A percentile compares a stretch with the other conserved stretches of the same genome.
phyloP scores from a whole-genome alignment of 352 stramenopile genomes.

The Pythium aristosporum region DNA sequence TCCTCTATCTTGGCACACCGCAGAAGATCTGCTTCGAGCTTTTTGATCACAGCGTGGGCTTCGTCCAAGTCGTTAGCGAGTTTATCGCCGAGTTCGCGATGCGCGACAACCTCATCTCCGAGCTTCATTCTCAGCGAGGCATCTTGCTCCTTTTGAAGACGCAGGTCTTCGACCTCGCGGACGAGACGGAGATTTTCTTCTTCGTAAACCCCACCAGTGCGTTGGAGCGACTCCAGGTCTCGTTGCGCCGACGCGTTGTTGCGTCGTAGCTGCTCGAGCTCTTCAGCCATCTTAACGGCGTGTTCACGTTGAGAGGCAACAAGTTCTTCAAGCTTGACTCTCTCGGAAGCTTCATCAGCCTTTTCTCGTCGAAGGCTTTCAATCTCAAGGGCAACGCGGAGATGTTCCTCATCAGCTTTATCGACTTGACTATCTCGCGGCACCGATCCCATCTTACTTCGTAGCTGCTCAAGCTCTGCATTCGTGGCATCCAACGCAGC shows the following conservation, averaged over 20 bases:
- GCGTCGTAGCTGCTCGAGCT: background rate
- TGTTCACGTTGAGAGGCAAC: too few species aligned
- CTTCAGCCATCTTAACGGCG: background rate
- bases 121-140: constrained; percentile 16
- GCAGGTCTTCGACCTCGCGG: constrained; percentile 5
- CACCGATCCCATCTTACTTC: background rate
- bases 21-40: constrained; percentile 18
- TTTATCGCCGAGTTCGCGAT: constrained; percentile 9
- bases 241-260: background rate
- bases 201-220: background rate
- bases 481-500: constrained; percentile 7
- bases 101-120: constrained; percentile 33
- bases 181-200: background rate
- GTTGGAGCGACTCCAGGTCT: background rate
- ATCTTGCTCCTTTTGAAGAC: background rate
- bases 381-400: too few species aligned
- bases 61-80: constrained; percentile 8
- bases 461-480: background rate
- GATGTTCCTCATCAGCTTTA: too few species aligned
- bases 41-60: constrained; percentile 13
- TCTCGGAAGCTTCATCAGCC: too few species aligned
- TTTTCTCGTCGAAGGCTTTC: too few species aligned
- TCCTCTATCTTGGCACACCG: constrained; percentile 28
- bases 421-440: background rate
- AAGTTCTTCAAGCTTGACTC: too few species aligned